These are phyloP conservation scores for Rosa persica DNA, from an alignment of 306 rosid genomes.

Conservation along the genomic window DNA sequence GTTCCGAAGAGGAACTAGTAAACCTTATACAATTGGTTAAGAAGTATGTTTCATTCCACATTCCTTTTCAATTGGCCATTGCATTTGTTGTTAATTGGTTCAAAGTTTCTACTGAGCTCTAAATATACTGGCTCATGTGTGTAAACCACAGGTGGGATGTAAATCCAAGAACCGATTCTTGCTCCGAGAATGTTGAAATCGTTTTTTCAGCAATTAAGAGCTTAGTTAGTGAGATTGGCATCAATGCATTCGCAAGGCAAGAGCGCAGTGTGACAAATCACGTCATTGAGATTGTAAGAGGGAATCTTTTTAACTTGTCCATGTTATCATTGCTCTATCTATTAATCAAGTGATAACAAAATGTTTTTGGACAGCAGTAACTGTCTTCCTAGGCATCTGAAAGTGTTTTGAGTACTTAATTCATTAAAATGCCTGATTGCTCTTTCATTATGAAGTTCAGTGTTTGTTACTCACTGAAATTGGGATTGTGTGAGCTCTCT, in stretches of 20 bases:
- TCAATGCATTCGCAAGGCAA: conserved; percentile 54
- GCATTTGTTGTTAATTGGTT: neutral
- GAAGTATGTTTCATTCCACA: conserved; percentile 42
- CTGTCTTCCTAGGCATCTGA: neutral
- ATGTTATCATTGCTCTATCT: conserved; percentile 10
- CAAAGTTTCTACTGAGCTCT: neutral
- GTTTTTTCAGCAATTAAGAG: conserved; percentile 57
- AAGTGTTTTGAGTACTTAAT: neutral
- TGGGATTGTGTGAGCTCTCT: conserved; percentile 1
- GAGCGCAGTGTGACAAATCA: conserved; percentile 51
- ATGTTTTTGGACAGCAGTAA: neutral
- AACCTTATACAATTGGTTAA: conserved; percentile 70
- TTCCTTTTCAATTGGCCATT: conserved; percentile 4
- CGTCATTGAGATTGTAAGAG: conserved; percentile 62
- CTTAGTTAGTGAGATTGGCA: conserved; percentile 62
- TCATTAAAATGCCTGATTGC: neutral
- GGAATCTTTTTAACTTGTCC: conserved; percentile 20
- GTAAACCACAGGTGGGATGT: conserved; percentile 76
- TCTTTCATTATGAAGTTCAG: neutral
- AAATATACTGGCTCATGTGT: neutral
- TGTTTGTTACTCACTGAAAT: neutral
- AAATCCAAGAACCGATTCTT: conserved; percentile 42
- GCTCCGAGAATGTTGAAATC: conserved; percentile 69
- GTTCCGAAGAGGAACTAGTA: conserved; percentile 61
- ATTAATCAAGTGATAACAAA: neutral